Evolutionary conservation across 805 yeast genomes (phyloP).

Genomic region (Saccharomycodes ludwigii): DNA sequence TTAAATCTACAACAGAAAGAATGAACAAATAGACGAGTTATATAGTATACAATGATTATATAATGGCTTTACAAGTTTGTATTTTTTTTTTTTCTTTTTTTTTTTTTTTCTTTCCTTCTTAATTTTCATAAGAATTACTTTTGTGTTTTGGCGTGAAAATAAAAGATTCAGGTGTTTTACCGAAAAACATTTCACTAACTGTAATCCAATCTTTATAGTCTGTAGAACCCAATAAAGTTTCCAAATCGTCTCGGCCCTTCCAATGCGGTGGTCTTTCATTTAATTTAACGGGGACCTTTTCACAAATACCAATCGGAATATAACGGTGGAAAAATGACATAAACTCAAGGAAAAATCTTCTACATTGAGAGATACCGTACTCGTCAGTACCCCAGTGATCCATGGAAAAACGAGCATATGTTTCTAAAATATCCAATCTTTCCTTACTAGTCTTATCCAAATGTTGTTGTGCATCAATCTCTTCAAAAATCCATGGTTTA

Average conservation of each 20-base stretch:
- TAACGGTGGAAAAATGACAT: conserved; percentile 89
- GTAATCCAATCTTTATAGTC: conserved; percentile 94
- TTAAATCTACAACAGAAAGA: too few relatives aligned
- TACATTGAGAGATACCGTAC: conserved; percentile 76
- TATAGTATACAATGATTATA: too few relatives aligned
- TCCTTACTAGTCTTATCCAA: conserved; percentile 86
- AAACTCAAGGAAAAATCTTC: conserved; percentile 90
- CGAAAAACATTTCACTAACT: conserved; percentile 88
- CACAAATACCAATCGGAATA: conserved; percentile 87
- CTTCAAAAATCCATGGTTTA: conserved; percentile 98
- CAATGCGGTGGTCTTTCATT: conserved; percentile 92
- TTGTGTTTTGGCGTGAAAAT: conserved; percentile 88
- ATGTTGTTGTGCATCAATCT: conserved; percentile 78
- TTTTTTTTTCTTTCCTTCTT: conserved; percentile 11
- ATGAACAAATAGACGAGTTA: too few relatives aligned
- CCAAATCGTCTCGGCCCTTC: conserved; percentile 87
- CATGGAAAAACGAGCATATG: conserved; percentile 68
- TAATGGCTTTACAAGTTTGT: too few relatives aligned
- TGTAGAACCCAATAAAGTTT: conserved; percentile 72
- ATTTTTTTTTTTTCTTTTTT: too few relatives aligned
- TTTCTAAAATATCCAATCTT: conserved; percentile 62
- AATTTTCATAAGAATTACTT: conserved; percentile 76
- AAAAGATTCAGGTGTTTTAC: conserved; percentile 67
- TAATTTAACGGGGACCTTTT: conserved; percentile 73
- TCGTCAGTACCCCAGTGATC: conserved; percentile 98